These are phyloP conservation scores for Mrakia frigida DNA, from an alignment of 768 basidiomycete species.

Conservation along the genomic window DNA sequence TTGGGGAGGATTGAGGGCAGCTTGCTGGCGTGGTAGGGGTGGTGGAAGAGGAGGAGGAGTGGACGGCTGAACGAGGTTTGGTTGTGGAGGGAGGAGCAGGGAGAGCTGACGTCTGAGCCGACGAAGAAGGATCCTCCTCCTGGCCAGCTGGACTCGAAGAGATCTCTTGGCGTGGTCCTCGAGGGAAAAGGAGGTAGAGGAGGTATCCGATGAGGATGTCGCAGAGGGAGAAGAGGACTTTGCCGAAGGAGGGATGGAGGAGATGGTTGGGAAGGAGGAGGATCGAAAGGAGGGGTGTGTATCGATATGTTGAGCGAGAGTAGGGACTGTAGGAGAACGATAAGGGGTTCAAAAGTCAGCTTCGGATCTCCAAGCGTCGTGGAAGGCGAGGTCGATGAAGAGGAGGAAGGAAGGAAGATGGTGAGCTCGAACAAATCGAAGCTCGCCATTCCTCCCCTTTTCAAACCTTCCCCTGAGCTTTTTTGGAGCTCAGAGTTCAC, in stretches of 20 bases:
- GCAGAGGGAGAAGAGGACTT: constrained; percentile 76
- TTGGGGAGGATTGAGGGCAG: constrained; percentile 46
- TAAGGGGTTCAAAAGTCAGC: constrained; percentile 10
- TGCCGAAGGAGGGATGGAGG: constrained; percentile 81
- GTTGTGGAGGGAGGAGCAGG: neutral
- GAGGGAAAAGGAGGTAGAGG: constrained; percentile 55
- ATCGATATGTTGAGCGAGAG: constrained; percentile 84
- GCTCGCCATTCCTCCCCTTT: neutral
- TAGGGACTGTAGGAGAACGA: constrained; percentile 63
- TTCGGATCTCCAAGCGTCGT: neutral
- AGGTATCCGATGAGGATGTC: constrained; percentile 61
- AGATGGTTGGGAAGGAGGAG: constrained; percentile 73
- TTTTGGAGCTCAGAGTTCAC: neutral
- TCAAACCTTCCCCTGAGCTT: neutral
- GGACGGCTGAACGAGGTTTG: neutral
- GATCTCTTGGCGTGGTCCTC: constrained; percentile 3
- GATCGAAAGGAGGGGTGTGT: constrained; percentile 85
- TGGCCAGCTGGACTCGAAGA: neutral
- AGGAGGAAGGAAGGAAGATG: neutral
- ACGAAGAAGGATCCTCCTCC: neutral
- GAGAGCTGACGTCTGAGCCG: neutral
- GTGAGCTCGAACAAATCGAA: neutral
- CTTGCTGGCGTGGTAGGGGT: neutral
- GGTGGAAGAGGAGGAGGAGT: neutral
- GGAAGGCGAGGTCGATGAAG: neutral